A percentile compares a stretch with the other conserved stretches of the same genome.
phyloP scores from a whole-genome alignment of 208 protist genomes.

The Leishmania aethiopica region DNA sequence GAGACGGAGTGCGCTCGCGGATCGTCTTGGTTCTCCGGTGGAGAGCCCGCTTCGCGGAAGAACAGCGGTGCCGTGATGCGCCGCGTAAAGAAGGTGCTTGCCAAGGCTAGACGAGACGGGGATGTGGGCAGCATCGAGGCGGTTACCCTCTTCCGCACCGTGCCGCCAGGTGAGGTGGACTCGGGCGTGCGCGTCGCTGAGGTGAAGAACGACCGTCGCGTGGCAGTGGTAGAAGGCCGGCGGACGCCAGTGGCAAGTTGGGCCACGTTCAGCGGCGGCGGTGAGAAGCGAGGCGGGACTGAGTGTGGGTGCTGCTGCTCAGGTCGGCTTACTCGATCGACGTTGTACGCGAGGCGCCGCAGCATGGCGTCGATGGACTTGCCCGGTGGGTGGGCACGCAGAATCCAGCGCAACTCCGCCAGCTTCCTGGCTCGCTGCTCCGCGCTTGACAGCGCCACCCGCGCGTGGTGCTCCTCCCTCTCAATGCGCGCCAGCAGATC shows the following conservation, averaged over 20 bases:
- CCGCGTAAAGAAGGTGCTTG: not conserved
- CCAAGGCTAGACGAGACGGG: not conserved
- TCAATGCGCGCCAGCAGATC: not conserved
- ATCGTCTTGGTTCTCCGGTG: not conserved
- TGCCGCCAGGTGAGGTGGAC: not conserved
- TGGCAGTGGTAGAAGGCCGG: not conserved
- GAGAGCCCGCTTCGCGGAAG: not conserved
- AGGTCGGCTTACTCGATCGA: not conserved
- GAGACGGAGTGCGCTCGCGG: not conserved
- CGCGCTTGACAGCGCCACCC: not conserved
- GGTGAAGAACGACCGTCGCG: not conserved
- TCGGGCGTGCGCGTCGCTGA: not conserved
- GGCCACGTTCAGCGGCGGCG: constrained; percentile 5
- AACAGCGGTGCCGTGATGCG: not conserved
- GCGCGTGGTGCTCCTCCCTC: constrained; percentile 5
- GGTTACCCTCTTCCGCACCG: not conserved
- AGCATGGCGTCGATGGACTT: constrained; percentile 3
- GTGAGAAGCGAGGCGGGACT: not conserved
- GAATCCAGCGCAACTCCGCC: constrained; percentile 20
- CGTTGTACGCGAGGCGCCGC: not conserved
- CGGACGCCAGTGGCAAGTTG: not conserved
- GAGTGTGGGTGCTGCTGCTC: not conserved
- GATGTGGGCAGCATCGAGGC: not conserved
- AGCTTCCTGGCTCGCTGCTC: constrained; percentile 14
- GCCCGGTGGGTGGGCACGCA: constrained; percentile 7